Conservation (phyloP, 108 stramenopile species). For the Fragilariopsis cylindrus region DNA sequence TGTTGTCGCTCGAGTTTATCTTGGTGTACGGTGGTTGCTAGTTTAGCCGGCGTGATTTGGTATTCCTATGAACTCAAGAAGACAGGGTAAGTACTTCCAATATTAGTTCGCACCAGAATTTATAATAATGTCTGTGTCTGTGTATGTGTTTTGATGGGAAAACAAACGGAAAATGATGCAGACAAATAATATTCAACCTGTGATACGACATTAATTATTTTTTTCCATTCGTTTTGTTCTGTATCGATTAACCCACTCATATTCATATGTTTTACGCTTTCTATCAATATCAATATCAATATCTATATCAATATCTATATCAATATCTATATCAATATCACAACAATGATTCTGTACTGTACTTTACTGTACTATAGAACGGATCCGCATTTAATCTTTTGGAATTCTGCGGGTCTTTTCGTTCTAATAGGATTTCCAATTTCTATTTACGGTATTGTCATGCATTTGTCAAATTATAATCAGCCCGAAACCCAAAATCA, state of each 20-base stretch:
- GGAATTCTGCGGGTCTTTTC: conserved; percentile 90
- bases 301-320: too few species aligned
- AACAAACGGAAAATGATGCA: too few species aligned
- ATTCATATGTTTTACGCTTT: too few species aligned
- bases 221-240: neutral
- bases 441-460: conserved; percentile 78
- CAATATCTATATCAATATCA: neutral
- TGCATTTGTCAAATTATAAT: conserved; percentile 90
- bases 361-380: conserved; percentile 29
- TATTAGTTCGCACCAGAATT: neutral
- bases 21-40: conserved; percentile 61
- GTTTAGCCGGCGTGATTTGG: conserved; percentile 69
- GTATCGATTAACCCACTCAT: neutral
- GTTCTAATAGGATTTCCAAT: conserved; percentile 90
- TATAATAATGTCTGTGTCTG: neutral
- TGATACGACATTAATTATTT: too few species aligned
- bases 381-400: conserved; percentile 87
- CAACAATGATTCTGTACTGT: too few species aligned
- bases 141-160: neutral
- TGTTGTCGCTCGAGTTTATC: conserved; percentile 65
- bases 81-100: conserved; percentile 51
- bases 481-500: conserved; percentile 86
- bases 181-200: too few species aligned
- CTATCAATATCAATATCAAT: neutral
- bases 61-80: conserved; percentile 85